A percentile compares a stretch with the other conserved stretches of the same genome.
phyloP scores from a whole-genome alignment of 345 rosid genomes.

The rapeseed (Brassica napus) region DNA sequence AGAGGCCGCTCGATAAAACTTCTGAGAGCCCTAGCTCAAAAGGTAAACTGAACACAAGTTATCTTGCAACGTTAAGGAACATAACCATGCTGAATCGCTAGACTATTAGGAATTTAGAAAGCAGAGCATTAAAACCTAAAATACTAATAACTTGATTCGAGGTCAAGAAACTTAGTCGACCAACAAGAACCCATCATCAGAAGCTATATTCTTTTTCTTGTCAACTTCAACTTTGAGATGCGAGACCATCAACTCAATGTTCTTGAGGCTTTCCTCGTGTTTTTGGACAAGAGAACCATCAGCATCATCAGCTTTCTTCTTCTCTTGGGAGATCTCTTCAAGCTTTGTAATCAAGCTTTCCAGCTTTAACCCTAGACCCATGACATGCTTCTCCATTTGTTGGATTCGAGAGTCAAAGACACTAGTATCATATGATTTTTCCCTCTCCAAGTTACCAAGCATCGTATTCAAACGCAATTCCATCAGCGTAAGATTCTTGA shows the following conservation, averaged over 20 bases:
- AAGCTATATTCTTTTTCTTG: neutral
- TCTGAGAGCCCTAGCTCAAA: no score
- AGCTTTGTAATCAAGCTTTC: neutral
- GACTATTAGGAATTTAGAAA: no score
- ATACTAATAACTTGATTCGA: neutral
- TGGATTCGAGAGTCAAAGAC: neutral
- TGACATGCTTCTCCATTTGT: no score
- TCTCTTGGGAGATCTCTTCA: neutral
- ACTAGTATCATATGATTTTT: neutral
- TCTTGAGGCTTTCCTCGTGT: neutral
- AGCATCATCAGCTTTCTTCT: neutral
- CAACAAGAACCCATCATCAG: constrained; percentile 16
- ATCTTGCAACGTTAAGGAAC: no score
- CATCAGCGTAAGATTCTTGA: neutral
- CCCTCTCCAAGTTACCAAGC: neutral
- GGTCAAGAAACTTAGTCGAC: neutral
- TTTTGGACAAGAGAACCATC: neutral
- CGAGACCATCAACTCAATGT: neutral
- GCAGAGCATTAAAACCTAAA: no score
- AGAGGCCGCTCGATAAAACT: no score
- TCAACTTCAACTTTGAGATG: neutral
- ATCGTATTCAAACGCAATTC: neutral
- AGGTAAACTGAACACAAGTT: no score
- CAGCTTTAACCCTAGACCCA: neutral
- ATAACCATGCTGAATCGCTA: no score